These are phyloP conservation scores for Colletotrichum tropicicola DNA, from an alignment of 2,329 filamentous ascomycete genomes.

Conservation along the genomic window DNA sequence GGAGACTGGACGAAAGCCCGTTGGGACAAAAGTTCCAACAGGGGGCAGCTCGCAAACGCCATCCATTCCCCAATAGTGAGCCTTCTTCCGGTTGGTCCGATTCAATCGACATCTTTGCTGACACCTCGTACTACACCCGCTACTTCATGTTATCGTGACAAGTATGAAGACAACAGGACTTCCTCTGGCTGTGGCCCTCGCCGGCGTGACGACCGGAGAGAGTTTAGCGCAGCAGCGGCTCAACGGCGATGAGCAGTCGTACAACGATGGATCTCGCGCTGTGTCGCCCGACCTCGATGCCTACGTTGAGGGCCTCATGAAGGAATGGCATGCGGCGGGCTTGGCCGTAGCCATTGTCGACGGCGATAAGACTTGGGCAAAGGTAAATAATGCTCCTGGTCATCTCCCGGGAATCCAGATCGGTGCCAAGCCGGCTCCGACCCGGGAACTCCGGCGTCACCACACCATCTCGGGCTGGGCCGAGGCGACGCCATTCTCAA, in stretches of 20 bases:
- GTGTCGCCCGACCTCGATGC: not conserved
- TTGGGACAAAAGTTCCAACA: too few species aligned
- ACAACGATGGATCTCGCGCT: not conserved
- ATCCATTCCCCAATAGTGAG: too few species aligned
- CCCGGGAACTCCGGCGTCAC: not conserved
- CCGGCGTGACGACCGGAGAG: not conserved
- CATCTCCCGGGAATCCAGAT: too few species aligned
- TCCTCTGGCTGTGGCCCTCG: not conserved
- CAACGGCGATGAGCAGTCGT: not conserved
- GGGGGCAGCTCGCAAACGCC: too few species aligned
- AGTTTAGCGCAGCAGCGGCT: not conserved
- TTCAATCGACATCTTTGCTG: too few species aligned
- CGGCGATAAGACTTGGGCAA: slow-evolving; percentile 44
- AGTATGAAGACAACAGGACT: not conserved
- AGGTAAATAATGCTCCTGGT: slow-evolving; percentile 34
- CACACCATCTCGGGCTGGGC: too few species aligned
- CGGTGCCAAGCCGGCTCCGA: too few species aligned
- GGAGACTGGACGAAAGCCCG: not conserved
- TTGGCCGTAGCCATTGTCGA: slow-evolving; percentile 51
- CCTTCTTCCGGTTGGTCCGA: too few species aligned
- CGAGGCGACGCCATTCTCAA: too few species aligned
- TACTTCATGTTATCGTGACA: too few species aligned
- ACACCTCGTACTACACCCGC: too few species aligned
- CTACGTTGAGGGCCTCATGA: slow-evolving; percentile 39
- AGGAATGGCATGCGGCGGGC: slow-evolving; percentile 50